Evolutionary conservation across 306 rosid genomes (phyloP).

Genomic region (Prosopis cineraria): DNA sequence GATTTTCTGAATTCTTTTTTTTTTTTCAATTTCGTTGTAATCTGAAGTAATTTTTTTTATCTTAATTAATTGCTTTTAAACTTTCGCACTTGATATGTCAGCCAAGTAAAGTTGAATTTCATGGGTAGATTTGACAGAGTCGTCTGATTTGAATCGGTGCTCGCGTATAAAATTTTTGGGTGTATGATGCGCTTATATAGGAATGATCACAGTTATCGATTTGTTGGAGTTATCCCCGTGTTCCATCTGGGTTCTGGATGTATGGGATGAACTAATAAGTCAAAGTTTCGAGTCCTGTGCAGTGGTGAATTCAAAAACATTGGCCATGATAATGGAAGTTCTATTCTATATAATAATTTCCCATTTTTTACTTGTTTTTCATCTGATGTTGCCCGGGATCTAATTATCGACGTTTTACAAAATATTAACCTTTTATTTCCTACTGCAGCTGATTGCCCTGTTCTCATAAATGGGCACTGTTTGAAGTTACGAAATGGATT

Average conservation of each 20-base stretch:
- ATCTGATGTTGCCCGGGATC: background rate
- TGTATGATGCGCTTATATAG: background rate
- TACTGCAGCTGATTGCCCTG: slow-evolving; percentile 47
- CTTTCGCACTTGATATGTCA: slow-evolving; percentile 26
- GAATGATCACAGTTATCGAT: slow-evolving; percentile 3
- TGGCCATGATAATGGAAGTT: slow-evolving; percentile 7
- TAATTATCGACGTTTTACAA: background rate
- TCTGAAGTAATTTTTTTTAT: slow-evolving; percentile 20
- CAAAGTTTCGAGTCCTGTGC: slow-evolving; percentile 5
- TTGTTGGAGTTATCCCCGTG: slow-evolving; percentile 15
- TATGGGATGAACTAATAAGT: slow-evolving; percentile 22
- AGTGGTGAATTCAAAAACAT: slow-evolving; percentile 9
- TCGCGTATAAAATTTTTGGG: background rate
- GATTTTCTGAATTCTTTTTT: background rate
- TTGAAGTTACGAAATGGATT: slow-evolving; percentile 46
- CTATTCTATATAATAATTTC: background rate
- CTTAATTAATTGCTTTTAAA: slow-evolving; percentile 7
- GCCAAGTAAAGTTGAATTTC: slow-evolving; percentile 34
- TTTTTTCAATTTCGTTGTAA: slow-evolving; percentile 23
- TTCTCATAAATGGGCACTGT: slow-evolving; percentile 31
- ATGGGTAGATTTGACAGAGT: slow-evolving; percentile 11
- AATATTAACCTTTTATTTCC: slow-evolving; percentile 17
- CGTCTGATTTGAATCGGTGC: slow-evolving; percentile 23
- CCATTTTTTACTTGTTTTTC: background rate
- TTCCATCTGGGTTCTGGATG: slow-evolving; percentile 25